Evolutionary conservation across 257 asterid genomes (phyloP), one percentile per base, ranked within the genome.

Genomic region (Capsicum baccatum): DNA sequence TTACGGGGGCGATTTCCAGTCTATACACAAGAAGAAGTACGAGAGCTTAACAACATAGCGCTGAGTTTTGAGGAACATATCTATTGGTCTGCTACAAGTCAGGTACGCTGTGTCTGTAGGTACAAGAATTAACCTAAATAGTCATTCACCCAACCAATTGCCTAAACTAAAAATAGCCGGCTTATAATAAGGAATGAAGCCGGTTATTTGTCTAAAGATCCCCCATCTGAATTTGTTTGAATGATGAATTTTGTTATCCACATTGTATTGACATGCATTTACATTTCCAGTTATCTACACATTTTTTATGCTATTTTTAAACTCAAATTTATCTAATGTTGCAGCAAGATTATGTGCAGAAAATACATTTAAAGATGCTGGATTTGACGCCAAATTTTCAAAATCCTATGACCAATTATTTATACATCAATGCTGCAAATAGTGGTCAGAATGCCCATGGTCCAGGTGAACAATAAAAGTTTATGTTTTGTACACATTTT

Each of bases 1-100:
- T 88, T 96, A 92, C 92, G 90, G 92, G 87, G 96, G 87, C 94
- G 92, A 88, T 93, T 92, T 83, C 97, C 98, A 83, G 85, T 86
- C 87, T 87, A 92, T 88, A 93, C 92, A 68, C 91, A 86, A 85
- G 98, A 91, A 71, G 93, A 91, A 80, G 84, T 90, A 63, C 92
- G 86, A 86, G 97, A 92, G 87, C 97, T 94, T n/a, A 90, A 89
- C 83, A 91, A 94, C 73, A 93, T 91, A 86, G 93, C 97, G 58
- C 83, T 92, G 73, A 87, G 93, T 88, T 91, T 92, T 89, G 98
- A 96, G 92, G 97, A 92, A 84, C 92, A 92, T 83, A 93, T 87
- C 83, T 94, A 89, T 85, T 80, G 90, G 93, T 52, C 93, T 52
- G 97, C 98, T 52, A 91, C 92, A 80, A 93, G 92, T 86, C 95